Base-by-base conservation (phyloP, 1,284 basidiomycete genomes). In the Kwoniella shivajii region DNA sequence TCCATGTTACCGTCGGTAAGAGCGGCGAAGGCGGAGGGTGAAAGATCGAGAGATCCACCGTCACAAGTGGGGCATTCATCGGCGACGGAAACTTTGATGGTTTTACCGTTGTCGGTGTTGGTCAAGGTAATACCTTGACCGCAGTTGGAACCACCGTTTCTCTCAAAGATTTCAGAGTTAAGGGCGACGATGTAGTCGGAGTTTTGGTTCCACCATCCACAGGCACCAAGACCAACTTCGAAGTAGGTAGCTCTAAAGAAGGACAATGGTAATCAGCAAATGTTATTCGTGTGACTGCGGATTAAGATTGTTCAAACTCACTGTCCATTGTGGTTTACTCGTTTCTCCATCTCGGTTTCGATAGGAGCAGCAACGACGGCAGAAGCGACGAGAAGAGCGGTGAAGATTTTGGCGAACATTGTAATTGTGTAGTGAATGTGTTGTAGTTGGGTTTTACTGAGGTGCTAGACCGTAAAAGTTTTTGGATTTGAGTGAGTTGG, bases 51-150 rank as follows among this genome's bases (percentile, higher is more conserved):
- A 22, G 69, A 71, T 41, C 80, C 79, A 44, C 66, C 71, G 11
- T 52, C 60, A 70, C 81, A 82, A 16, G 65, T 65, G 20, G 79
- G 80, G 71, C 80, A 80, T 36, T 60, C 55, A 60, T 77, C 75
- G 59, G 83, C 87, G 65, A 92, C 81, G 18, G 80, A 82, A 56
- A 86, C 89, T 1, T 71, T 79, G 55, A 86, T 82, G 13, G 71
- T 77, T 73, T 84, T 82, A 65, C 82, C 80, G 74, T 84, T 87
- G 37, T 74, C 64, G 27, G 64, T 61, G 80, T 89, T 87, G 64
- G 80, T 87, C 73, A 94, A 85, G 61, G 73, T 64, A 63, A 93
- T 83, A 51, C 80, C 71, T 71, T 82, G 78, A 57, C 66, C 66
- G 70, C 91, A 94, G 63, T 86, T 81, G 13, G 75, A 50, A 20